A percentile compares a stretch with the other conserved stretches of the same genome.
Evolutionary conservation across 164 flowering plant genomes (phyloP).

Genomic region (Chimonanthus salicifolius): DNA sequence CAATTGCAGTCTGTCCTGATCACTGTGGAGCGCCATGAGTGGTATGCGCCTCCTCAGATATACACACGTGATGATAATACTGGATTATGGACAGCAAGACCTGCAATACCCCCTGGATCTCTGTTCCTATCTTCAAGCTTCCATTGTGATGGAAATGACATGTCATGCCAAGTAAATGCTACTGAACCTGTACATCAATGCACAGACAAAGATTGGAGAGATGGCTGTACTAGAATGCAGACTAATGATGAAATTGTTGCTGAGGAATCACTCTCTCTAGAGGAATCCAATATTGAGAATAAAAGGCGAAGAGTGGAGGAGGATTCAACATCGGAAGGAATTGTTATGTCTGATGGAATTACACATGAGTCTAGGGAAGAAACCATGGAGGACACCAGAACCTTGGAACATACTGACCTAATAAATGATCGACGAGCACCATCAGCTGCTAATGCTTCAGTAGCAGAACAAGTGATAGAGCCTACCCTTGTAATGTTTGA

Average conservation of each 20-base stretch:
- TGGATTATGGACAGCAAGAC: constrained; percentile 71
- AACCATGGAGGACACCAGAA: constrained; percentile 32
- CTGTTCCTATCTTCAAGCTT: constrained; percentile 23
- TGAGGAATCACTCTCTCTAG: constrained; percentile 31
- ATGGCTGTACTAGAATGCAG: constrained; percentile 52
- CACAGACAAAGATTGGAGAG: constrained; percentile 30
- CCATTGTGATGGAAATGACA: constrained; percentile 17
- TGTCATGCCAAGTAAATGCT: constrained; percentile 14
- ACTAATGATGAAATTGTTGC: constrained; percentile 39
- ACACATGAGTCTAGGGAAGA: constrained; percentile 40
- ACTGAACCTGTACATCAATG: constrained; percentile 31
- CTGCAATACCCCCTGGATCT: constrained; percentile 47
- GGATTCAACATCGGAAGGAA: constrained; percentile 46
- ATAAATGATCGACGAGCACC: constrained; percentile 45
- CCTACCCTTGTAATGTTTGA: constrained; percentile 96
- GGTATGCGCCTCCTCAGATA: constrained; percentile 90
- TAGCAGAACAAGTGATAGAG: constrained; percentile 82
- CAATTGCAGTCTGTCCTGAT: constrained; percentile 84
- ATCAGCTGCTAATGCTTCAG: constrained; percentile 61
- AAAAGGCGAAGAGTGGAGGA: constrained; percentile 61
- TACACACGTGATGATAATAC: constrained; percentile 80
- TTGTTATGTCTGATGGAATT: constrained; percentile 30
- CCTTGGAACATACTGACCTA: constrained; percentile 25
- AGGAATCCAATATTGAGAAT: constrained; percentile 37
- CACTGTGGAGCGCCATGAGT: constrained; percentile 90